Evolutionary conservation across 2,329 filamentous ascomycete species (phyloP).

Genomic region (Alternaria postmessia): DNA sequence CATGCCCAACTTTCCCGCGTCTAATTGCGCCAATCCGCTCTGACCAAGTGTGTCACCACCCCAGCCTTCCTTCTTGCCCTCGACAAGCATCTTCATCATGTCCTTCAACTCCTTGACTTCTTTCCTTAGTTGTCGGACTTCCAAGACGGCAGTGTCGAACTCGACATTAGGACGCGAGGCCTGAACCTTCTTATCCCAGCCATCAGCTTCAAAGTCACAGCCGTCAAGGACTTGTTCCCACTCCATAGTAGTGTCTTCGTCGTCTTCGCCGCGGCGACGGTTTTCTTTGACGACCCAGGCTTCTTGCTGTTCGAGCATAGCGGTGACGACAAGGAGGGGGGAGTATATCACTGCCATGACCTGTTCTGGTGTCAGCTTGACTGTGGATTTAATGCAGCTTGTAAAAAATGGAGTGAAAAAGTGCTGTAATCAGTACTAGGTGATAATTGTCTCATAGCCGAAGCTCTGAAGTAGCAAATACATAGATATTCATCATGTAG

Average conservation of each 20-base stretch:
- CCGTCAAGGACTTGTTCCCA: slow-evolving; percentile 85
- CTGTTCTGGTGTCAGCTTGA: background rate
- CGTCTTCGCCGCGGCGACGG: slow-evolving; percentile 79
- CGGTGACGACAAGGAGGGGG: slow-evolving; percentile 81
- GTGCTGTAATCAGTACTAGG: slow-evolving; percentile 75
- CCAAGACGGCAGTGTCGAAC: slow-evolving; percentile 76
- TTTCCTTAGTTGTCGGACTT: slow-evolving; percentile 59
- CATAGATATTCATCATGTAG: slow-evolving; percentile 90
- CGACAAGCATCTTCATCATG: slow-evolving; percentile 41
- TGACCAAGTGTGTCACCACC: slow-evolving; percentile 42
- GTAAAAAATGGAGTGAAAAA: background rate
- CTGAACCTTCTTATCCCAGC: slow-evolving; percentile 83
- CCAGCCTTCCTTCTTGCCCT: slow-evolving; percentile 30
- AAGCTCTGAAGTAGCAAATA: slow-evolving; percentile 99
- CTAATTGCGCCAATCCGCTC: slow-evolving; percentile 36
- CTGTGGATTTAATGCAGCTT: background rate
- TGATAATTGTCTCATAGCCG: slow-evolving; percentile 98
- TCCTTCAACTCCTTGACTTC: slow-evolving; percentile 58
- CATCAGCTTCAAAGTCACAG: slow-evolving; percentile 81
- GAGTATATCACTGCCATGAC: slow-evolving; percentile 87
- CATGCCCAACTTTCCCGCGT: slow-evolving; percentile 19
- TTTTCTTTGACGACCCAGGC: slow-evolving; percentile 73
- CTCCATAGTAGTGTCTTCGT: slow-evolving; percentile 88
- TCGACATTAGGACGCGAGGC: slow-evolving; percentile 82
- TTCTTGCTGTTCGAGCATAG: slow-evolving; percentile 61